Evolutionary conservation across 306 rosid genomes (phyloP).

Genomic region (Leucaena leucocephala): DNA sequence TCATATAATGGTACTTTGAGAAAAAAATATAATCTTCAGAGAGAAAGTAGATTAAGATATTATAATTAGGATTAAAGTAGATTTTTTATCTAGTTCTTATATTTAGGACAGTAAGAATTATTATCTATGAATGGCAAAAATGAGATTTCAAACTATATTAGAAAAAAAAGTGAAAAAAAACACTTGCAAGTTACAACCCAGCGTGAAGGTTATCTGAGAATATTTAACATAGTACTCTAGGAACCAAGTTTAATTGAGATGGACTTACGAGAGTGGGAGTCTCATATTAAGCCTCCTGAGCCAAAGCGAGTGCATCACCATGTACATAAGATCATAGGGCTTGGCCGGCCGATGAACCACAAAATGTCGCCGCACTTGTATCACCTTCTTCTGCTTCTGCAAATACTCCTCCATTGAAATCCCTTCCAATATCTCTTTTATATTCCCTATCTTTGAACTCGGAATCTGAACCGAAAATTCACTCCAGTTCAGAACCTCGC

Average conservation of each 20-base stretch:
- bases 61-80: too few species aligned
- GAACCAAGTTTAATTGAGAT: not conserved
- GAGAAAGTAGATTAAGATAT: too few species aligned
- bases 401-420: constrained; percentile 42
- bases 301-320: constrained; percentile 62
- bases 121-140: too few species aligned
- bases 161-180: too few species aligned
- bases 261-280: not conserved
- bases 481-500: constrained; percentile 57
- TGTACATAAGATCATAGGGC: constrained; percentile 49
- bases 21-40: too few species aligned
- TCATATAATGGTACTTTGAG: too few species aligned
- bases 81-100: too few species aligned
- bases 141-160: too few species aligned
- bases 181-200: too few species aligned
- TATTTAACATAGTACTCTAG: not conserved
- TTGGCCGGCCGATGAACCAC: constrained; percentile 49
- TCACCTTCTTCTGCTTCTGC: constrained; percentile 39
- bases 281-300: constrained; percentile 57
- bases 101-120: too few species aligned
- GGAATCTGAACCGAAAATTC: constrained; percentile 50
- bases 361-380: constrained; percentile 51
- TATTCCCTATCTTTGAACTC: constrained; percentile 33
- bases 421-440: constrained; percentile 42
- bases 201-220: not conserved